A percentile compares a stretch with the other conserved stretches of the same genome.
These are phyloP conservation scores for Vitis cinerea DNA, from an alignment of 164 flowering plant genomes.

Conservation along the genomic window DNA sequence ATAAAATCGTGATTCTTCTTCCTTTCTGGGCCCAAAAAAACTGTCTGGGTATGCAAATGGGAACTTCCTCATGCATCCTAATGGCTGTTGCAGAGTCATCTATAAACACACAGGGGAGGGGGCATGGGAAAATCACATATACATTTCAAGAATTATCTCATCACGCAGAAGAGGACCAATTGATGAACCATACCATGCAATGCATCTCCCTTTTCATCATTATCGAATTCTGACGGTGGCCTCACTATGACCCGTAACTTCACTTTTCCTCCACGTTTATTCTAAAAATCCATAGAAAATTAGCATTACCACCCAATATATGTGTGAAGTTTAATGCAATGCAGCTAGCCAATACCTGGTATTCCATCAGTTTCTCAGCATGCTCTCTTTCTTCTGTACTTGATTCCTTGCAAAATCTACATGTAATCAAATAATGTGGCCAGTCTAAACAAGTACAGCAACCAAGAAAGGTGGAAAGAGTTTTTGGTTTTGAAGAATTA, in stretches of 20 bases:
- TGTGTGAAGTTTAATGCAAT: not conserved
- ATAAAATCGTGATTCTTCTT: too few relatives aligned
- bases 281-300: constrained; percentile 33
- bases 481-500: constrained; percentile 23
- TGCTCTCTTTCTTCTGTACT: constrained; percentile 87
- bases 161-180: not conserved
- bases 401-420: constrained; percentile 90
- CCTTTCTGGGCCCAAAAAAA: too few relatives aligned
- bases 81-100: too few relatives aligned
- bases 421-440: not conserved
- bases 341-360: constrained; percentile 58
- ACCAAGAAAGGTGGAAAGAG: not conserved
- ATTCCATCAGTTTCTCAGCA: constrained; percentile 92
- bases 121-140: too few relatives aligned
- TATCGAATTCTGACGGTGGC: constrained; percentile 79
- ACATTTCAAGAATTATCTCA: too few relatives aligned
- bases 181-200: constrained; percentile 55
- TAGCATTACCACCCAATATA: too few relatives aligned
- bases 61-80: too few relatives aligned
- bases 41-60: too few relatives aligned
- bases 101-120: too few relatives aligned
- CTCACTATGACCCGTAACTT: constrained; percentile 64
- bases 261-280: constrained; percentile 87
- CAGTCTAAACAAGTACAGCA: not conserved
- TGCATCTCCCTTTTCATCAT: constrained; percentile 86